Conservation (phyloP, 805 yeast species). For the Saccharomycopsis sp. region DNA sequence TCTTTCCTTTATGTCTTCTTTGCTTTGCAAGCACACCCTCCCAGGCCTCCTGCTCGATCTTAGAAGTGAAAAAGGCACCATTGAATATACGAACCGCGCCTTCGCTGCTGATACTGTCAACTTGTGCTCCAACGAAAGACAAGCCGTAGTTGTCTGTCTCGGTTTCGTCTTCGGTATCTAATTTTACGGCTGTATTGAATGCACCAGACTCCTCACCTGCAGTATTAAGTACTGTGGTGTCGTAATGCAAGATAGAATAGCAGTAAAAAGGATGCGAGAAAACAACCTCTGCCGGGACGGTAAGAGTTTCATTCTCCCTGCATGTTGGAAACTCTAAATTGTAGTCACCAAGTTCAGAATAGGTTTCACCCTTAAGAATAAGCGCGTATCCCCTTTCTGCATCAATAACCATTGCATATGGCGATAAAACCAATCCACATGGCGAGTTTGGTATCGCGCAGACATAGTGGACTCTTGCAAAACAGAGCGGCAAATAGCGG, state of each 20-base stretch:
- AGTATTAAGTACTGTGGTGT: constrained; percentile 70
- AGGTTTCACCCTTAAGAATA: constrained; percentile 71
- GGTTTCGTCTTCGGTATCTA: too few species aligned
- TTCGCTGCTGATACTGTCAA: too few species aligned
- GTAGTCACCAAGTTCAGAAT: constrained; percentile 67
- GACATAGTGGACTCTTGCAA: background rate
- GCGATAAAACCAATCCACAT: background rate
- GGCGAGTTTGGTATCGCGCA: background rate
- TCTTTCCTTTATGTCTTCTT: background rate
- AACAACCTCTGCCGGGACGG: constrained; percentile 71
- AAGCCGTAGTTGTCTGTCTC: too few species aligned
- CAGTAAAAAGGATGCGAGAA: constrained; percentile 86
- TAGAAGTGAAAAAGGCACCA: background rate
- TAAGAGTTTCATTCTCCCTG: constrained; percentile 51
- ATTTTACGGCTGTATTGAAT: too few species aligned
- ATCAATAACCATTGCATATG: constrained; percentile 74
- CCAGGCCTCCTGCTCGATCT: background rate
- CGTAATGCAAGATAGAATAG: constrained; percentile 77
- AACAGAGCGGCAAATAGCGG: background rate
- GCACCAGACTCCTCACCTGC: too few species aligned
- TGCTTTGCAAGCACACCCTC: background rate
- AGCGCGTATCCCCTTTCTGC: constrained; percentile 73
- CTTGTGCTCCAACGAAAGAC: too few species aligned
- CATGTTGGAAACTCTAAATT: constrained; percentile 34
- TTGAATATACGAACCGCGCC: too few species aligned